Evolutionary conservation across 257 asterid genomes (phyloP), one percentile per base, ranked within the genome.

Genomic region (Penstemon newberryi): DNA sequence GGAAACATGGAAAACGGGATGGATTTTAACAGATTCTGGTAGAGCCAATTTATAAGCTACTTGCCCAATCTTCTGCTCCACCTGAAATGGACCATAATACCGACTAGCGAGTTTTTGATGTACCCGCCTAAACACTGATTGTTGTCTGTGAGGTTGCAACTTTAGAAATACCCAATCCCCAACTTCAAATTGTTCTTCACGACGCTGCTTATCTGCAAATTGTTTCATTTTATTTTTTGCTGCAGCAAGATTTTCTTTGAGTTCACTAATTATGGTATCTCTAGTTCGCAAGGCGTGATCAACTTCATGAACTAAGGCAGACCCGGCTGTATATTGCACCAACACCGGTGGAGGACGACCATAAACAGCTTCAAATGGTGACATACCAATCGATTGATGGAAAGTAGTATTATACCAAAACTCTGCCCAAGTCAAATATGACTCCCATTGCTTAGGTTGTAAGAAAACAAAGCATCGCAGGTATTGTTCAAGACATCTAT

Each of bases 371-470:
- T 66, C 39, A 18, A 39, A 66, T 0, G 50, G 63, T 0, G 51
- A 36, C 63, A 65, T 73, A 5, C 47, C 10, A 0, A 8, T 37
- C 1, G 68, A 18, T 0, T 8, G 6, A 6, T 73, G 63, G 10
- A 15, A 66, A 3, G 47, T 19, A 2, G 69, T 64, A 12, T 65
- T 72, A 12, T 47, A 72, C 72, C 72, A 64, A 7, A 7, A 38
- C 18, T 65, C 56, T 3, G 49, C 67, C 72, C 67, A 56, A 40
- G 63, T 6, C 7, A 66, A n/a, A 6, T n/a, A 6, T 2, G 13
- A 8, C 5, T 5, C 8, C 44, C 68, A 63, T 10, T 44, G 11
- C 3, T 40, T n/a, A 1, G 56, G 68, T 8, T 18, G 12, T 19
- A 44, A 40, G 15, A 18, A 10, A 0, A 5, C n/a, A 0, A 63